phyloP scores from a whole-genome alignment of 1,139 yeast genomes.

The Pneumocystis jirovecii region DNA sequence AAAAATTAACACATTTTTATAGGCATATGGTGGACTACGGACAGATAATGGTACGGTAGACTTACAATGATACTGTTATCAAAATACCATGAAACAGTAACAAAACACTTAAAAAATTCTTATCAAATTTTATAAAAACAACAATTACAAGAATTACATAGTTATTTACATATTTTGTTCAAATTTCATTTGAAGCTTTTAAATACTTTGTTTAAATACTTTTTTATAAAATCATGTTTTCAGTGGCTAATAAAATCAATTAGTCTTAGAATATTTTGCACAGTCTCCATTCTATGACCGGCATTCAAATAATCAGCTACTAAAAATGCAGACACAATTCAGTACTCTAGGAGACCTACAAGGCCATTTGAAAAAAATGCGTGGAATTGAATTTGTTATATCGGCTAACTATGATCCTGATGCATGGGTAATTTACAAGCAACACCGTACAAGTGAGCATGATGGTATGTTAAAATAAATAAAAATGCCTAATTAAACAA shows the following conservation, averaged over 20 bases:
- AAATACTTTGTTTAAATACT: background rate
- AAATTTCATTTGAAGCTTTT: too few relatives aligned
- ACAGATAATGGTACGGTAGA: conserved; percentile 47
- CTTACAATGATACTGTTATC: background rate
- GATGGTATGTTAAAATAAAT: conserved; percentile 20
- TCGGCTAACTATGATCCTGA: conserved; percentile 61
- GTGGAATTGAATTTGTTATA: conserved; percentile 71
- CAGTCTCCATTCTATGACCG: conserved; percentile 92
- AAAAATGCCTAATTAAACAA: background rate
- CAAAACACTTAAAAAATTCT: background rate
- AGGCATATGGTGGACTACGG: conserved; percentile 58
- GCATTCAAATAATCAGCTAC: conserved; percentile 81
- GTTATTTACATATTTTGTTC: too few relatives aligned
- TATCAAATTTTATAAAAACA: too few relatives aligned
- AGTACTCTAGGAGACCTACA: conserved; percentile 40
- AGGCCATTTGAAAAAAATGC: conserved; percentile 54
- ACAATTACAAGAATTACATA: too few relatives aligned
- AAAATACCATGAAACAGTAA: too few relatives aligned
- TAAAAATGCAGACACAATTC: conserved; percentile 90
- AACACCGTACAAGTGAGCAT: conserved; percentile 42
- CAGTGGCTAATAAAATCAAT: background rate
- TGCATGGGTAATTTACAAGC: conserved; percentile 80
- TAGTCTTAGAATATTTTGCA: conserved; percentile 68
- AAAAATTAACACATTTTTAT: conserved; percentile 21
- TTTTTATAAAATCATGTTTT: background rate